Evolutionary conservation across 2,329 filamentous ascomycete genomes (phyloP), one percentile per base, ranked within the genome.

Genomic region (Microsporum audouinii): DNA sequence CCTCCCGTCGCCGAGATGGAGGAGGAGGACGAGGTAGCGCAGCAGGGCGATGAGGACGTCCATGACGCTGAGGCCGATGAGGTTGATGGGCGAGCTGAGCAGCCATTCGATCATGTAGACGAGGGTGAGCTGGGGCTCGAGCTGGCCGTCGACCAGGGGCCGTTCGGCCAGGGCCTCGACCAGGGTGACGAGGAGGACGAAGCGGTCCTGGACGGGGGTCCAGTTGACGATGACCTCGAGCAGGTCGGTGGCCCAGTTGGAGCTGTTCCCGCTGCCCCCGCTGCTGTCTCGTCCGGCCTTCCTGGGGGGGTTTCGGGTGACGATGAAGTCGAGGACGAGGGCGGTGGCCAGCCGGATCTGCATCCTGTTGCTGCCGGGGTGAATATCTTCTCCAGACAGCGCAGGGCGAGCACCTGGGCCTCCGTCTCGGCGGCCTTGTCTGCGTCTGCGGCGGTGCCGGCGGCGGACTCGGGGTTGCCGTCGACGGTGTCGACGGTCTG

Each of bases 61-160:
- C 86, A 97, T 97, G 59, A 97, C 88, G 71, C 91, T 96, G 53
- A 99, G 79, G 0, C 94, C 94, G 64, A 99, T 96, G 70, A 97
- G 81, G 73, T 96, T 97, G 70, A 95, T 86, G 47, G 92, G 86
- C 0, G 92, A 96, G 58, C 88, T 86, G 55, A 99, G 78, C 7
- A 97, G 80, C 64, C 88, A 89, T 63, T 89, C 85, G 62, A 96
- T 84, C 74, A 96, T 85, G 49, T 85, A 86, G 0, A 88, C 83
- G 63, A 96, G 78, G 3, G 87, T 83, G 60, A 91, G 78, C 68
- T 96, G 88, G 60, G 88, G 84, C 51, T 84, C 80, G 38, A 96
- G 73, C 47, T 85, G 84, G 7, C 87, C 84, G 68, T 91, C 88
- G 4, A 80, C 81, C 39, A 91, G 79, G 0, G 85, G 84, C 51